Conservation (phyloP, 225 moss, liverwort and hornwort species). For the Thuidium tamariscinum region DNA sequence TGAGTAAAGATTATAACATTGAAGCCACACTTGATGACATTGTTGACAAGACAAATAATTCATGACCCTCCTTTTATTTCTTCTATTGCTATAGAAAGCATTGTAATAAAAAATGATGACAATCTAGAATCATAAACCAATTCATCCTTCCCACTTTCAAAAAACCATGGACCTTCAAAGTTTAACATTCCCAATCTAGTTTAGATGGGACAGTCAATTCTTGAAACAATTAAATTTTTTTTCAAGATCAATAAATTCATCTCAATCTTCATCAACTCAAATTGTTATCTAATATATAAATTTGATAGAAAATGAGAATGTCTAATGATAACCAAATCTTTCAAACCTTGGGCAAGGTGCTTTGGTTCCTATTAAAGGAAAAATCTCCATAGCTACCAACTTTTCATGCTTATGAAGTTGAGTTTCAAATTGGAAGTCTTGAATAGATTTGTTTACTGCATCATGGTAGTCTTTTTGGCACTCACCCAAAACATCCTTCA, state of each 20-base stretch:
- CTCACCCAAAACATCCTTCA: slow-evolving; percentile 30
- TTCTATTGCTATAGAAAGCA: neutral
- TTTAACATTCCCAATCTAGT: neutral
- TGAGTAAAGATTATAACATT: neutral
- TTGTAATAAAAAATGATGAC: too few relatives aligned
- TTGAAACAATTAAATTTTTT: neutral
- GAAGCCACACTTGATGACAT: neutral
- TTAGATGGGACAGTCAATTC: neutral
- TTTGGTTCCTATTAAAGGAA: slow-evolving; percentile 35
- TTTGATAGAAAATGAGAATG: neutral
- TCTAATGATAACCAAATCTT: rapidly evolving
- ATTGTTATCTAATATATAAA: rapidly evolving
- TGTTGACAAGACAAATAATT: neutral
- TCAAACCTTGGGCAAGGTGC: slow-evolving; percentile 39
- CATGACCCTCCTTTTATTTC: neutral
- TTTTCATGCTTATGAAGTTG: slow-evolving; percentile 32
- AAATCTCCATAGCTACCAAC: slow-evolving; percentile 53
- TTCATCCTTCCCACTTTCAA: neutral
- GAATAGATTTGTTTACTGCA: slow-evolving; percentile 58
- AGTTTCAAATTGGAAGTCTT: slow-evolving; percentile 49
- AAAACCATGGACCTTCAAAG: neutral
- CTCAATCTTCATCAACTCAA: neutral
- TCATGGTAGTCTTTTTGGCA: slow-evolving; percentile 45
- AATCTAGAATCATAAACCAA: neutral
- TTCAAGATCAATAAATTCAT: rapidly evolving